Evolutionary conservation across 306 rosid genomes (phyloP), one percentile per base, ranked within the genome.

Genomic region (Heteromeles arbutifolia): DNA sequence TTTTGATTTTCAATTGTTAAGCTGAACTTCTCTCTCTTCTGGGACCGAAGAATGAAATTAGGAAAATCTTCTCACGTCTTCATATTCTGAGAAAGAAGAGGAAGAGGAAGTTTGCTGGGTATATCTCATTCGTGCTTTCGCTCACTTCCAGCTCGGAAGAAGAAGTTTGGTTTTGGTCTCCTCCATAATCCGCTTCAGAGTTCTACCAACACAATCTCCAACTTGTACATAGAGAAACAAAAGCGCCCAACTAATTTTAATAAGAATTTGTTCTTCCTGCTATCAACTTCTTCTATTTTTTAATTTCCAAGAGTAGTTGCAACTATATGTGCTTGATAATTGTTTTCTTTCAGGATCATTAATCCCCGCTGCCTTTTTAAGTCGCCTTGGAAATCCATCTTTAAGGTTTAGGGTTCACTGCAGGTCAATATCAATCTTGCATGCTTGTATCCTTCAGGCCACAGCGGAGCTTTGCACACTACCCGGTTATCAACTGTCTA

Each of bases 391-490:
- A 11, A 18, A 3, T 13, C 54, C 41, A 48, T 29, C 53, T 31
- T 65, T 65, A 70, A 11, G 59, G 54, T 34, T 45, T 57, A 9
- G 81, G 70, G 24, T n/a, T 54, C 56, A 65, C 9, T 53, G 52
- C 7, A 70, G 75, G 70, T 63, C 76, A 41, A 22, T 59, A 67
- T 50, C 71, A 61, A 19, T 53, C 65, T 41, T 70, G 26, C 52
- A 32, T n/a, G 54, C 22, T 32, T 61, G 26, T 43, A 44, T 45
- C 15, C 15, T 77, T 54, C 64, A 22, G 64, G 69, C 32, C 43
- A 43, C 52, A 1, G 29, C 63, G 29, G n/a, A 72, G 43, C 5
- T 72, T 26, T 65, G 77, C 73, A 37, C 71, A 4, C 59, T 52
- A 56, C 50, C 68, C 56, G 4, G 18, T 65, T 21, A 19, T 37